These are phyloP conservation scores for Penicillium roqueforti DNA, from an alignment of 495 filamentous ascomycete genomes.

Conservation along the genomic window DNA sequence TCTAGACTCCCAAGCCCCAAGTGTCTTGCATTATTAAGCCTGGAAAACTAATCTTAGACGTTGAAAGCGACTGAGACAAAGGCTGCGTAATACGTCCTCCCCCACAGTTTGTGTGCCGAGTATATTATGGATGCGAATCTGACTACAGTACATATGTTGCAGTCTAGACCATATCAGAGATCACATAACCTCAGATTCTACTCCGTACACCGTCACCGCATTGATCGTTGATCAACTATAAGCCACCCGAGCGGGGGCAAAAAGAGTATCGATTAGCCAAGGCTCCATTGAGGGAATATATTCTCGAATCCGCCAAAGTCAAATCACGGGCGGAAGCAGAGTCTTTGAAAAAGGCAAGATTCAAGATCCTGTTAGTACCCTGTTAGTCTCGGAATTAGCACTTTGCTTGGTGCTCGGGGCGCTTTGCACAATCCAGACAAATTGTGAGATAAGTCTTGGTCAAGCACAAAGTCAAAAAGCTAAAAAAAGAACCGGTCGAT, in stretches of 20 bases:
- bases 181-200: neutral
- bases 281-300: neutral
- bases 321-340: neutral
- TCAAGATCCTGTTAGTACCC: conserved; percentile 1
- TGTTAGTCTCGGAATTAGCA: neutral
- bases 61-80: conserved; percentile 2
- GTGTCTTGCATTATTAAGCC: neutral
- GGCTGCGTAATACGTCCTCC: neutral
- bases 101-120: neutral
- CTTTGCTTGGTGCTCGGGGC: conserved; percentile 1
- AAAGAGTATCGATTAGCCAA: neutral
- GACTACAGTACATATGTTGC: neutral
- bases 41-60: neutral
- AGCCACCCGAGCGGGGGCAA: conserved; percentile 3
- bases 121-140: neutral
- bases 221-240: neutral
- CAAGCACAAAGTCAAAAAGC: neutral
- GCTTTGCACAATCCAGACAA: conserved; percentile 3
- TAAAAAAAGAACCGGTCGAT: neutral
- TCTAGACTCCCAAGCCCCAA: neutral
- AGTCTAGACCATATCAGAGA: neutral
- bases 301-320: neutral
- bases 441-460: neutral
- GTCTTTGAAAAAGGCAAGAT: neutral
- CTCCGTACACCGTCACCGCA: neutral